Base-by-base conservation (phyloP, 1,284 basidiomycete genomes). In the Pyrrhoderma lamaoense region DNA sequence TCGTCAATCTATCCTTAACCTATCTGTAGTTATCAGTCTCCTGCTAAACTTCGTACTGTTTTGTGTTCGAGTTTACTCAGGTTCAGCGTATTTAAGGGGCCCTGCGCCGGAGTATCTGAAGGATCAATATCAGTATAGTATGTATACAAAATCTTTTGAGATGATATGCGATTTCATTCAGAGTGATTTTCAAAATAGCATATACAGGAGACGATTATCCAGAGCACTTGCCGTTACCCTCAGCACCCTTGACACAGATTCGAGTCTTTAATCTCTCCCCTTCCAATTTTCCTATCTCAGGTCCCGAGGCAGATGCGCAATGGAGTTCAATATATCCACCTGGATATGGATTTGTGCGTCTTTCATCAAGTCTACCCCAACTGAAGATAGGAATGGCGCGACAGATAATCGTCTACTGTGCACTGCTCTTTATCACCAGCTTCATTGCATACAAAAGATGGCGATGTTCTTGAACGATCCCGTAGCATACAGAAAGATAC, bases 261-360 rank as follows among this genome's bases (percentile, higher is more conserved):
- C 51, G 55, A 21, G 57, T 59, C 21, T 56, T 57, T 37, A 53
- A 61, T 36, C 57, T 57, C 2, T 53, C 60, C 45, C 55, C 58
- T n/a, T 50, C 57, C 3, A 63, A 57, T 39, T 65, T 60, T 56
- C 37, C 60, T 40, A 46, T 62, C 52, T 47, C 59, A 49, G 31
- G 57, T 43, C 36, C 57, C 45, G 42, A 58, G 22, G 53, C 62
- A 46, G 47, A 65, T 44, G 57, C 60, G 53, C 46, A 64, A 50
- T 67, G 61, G 59, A 54, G 58, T 23, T 64, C 58, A 14, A 59
- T 64, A 13, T 61, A 62, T 42, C 61, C 65, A 1, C 54, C 55
- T 16, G 51, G 51, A n/a, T 47, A 47, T 39, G 52, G 52, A 19
- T 53, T 53, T 40, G 52, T 53, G 18, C 47, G 47, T 4, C 13